Conservation (phyloP, 2,329 filamentous ascomycete genomes). For the Fusarium torreyae region DNA sequence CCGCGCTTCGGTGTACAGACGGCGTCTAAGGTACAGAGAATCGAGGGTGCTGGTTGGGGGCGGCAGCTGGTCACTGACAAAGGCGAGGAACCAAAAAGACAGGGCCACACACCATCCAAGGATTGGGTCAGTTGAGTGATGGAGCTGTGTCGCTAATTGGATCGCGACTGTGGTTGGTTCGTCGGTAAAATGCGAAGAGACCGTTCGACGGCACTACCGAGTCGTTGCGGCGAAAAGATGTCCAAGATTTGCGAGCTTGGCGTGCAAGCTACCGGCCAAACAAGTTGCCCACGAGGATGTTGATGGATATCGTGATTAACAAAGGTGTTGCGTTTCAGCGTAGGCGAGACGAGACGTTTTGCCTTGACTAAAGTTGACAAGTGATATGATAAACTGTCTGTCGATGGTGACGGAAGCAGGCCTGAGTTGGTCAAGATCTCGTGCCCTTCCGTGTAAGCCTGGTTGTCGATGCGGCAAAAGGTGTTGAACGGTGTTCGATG, state of each 20-base stretch:
- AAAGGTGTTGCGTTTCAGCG: slow-evolving; percentile 23
- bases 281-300: slow-evolving; percentile 25
- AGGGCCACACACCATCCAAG: slow-evolving; percentile 48
- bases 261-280: slow-evolving; percentile 19
- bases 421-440: slow-evolving; percentile 37
- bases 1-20: slow-evolving; percentile 45
- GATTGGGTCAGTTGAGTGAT: slow-evolving; percentile 32
- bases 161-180: slow-evolving; percentile 42
- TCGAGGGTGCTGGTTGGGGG: slow-evolving; percentile 27
- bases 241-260: slow-evolving; percentile 33
- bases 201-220: slow-evolving; percentile 44
- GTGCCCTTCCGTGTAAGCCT: slow-evolving; percentile 41
- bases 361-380: slow-evolving; percentile 19
- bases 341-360: slow-evolving; percentile 9
- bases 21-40: slow-evolving; percentile 40
- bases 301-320: slow-evolving; percentile 35
- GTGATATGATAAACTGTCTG: slow-evolving; percentile 27
- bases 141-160: slow-evolving; percentile 31
- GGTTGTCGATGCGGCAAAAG: slow-evolving; percentile 24
- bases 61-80: slow-evolving; percentile 44
- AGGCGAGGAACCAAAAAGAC: slow-evolving; percentile 45
- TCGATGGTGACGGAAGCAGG: slow-evolving; percentile 18
- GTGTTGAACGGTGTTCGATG: slow-evolving; percentile 20
- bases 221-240: slow-evolving; percentile 26
- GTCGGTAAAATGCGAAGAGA: slow-evolving; percentile 31